These are phyloP conservation scores for Fusarium pseudonygamai DNA, from an alignment of 2,329 filamentous ascomycete genomes.

Conservation along the genomic window DNA sequence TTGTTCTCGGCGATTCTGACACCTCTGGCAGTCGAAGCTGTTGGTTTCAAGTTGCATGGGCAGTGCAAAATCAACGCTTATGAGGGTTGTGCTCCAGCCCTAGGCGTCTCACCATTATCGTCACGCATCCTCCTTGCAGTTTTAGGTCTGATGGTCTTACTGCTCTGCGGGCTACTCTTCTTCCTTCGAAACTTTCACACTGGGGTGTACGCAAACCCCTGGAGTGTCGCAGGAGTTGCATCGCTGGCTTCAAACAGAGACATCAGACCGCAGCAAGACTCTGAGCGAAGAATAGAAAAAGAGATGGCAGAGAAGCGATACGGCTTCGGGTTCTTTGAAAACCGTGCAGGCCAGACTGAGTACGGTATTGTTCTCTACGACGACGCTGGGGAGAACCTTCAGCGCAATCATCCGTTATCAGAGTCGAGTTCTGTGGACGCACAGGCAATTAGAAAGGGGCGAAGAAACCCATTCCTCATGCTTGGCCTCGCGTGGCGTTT, in stretches of 20 bases:
- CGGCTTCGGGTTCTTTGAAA: constrained; percentile 41
- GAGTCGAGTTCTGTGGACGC: constrained; percentile 37
- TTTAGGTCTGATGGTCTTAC: constrained; percentile 27
- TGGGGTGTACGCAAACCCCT: constrained; percentile 46
- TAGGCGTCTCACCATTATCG: constrained; percentile 35
- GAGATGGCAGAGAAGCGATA: constrained; percentile 42
- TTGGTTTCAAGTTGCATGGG: constrained; percentile 42
- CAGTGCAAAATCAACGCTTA: constrained; percentile 33
- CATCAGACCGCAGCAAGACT: constrained; percentile 29
- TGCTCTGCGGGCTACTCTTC: constrained; percentile 32
- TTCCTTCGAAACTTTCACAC: constrained; percentile 39
- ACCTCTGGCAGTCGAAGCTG: constrained; percentile 38
- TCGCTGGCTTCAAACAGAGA: constrained; percentile 40
- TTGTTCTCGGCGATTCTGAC: constrained; percentile 37
- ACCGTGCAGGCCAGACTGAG: constrained; percentile 29
- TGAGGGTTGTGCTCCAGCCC: constrained; percentile 36
- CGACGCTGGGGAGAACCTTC: constrained; percentile 25
- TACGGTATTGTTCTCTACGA: constrained; percentile 42
- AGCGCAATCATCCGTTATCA: neutral
- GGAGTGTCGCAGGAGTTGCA: constrained; percentile 43
- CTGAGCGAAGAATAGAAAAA: constrained; percentile 37
- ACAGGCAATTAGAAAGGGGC: neutral
- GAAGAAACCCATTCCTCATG: constrained; percentile 48
- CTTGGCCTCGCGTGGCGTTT: constrained; percentile 50
- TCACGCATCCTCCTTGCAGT: constrained; percentile 34